Evolutionary conservation across 306 rosid genomes (phyloP), one percentile per base, ranked within the genome.

Genomic region (Quercus robur): DNA sequence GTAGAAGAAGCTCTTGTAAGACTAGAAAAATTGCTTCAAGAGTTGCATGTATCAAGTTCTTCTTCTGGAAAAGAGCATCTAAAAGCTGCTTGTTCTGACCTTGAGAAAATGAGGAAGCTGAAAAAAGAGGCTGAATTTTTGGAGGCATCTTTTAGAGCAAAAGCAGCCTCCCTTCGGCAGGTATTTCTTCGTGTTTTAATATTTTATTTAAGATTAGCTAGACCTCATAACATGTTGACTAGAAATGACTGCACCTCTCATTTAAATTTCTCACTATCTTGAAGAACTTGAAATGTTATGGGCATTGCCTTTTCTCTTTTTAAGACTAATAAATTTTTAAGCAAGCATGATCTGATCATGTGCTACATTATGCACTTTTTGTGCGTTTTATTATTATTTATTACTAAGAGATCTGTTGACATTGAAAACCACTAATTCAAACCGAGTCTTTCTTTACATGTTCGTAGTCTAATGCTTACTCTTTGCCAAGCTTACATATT

Each of bases 81-180:
- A 79, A 87, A 96, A 89, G 99, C 97, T 59, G 98, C 99, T 78
- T 96, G 99, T 86, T 91, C 99, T 28, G 98, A 96, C 91, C 94
- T 96, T 83, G 97, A 96, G 83, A 93, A 90, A 84, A 91, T 96
- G 83, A 85, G 99, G 81, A 96, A 89, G 84, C 99, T 93, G 31
- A 89, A 88, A 85, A 93, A 96, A 84, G 99, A 96, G 89, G 98
- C 98, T 76, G 99, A 96, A 77, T 96, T 93, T 86, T 82, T 96
- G 79, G 99, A 84, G 91, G 98, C 93, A 82, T 96, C 99, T 73
- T 96, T 93, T 77, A 88, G 97, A 85, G 97, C 99, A 64, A 96
- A 93, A 87, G 97, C 97, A 67, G 98, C 90, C 72, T 91, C 90
- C 73, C 94, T 96, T 77, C 92, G 84, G 77, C 93, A 88, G 91